Percentiles rank a stretch among this genome's conserved stretches.
Conservation (phyloP, 371 early-diverging fungal species). For the Syncephalastrum racemosum region DNA sequence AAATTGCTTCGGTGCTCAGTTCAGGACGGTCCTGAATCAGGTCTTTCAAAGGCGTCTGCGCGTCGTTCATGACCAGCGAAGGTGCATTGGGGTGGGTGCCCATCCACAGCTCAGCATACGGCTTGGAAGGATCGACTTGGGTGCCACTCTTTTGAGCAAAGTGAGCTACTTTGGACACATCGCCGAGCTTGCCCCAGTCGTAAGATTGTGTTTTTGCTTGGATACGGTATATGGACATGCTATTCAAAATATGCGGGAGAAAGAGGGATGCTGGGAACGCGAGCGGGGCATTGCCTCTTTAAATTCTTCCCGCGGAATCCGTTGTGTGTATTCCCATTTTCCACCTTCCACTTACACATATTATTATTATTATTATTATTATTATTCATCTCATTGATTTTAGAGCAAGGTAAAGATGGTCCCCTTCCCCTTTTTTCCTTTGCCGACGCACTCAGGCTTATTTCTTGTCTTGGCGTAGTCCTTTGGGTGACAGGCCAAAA, state of each 20-base stretch:
- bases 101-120: conserved; percentile 99
- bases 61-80: conserved; percentile 49
- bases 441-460: no score
- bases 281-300: no score
- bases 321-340: no score
- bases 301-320: no score
- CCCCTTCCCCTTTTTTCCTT: no score
- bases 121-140: conserved; percentile 58
- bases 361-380: no score
- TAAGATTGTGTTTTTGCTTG: conserved; percentile 77
- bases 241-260: conserved; percentile 3
- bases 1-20: conserved; percentile 52
- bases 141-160: conserved; percentile 66
- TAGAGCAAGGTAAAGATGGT: no score
- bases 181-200: conserved; percentile 96
- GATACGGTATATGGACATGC: conserved; percentile 50
- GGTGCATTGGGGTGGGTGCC: conserved; percentile 96
- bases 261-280: background rate
- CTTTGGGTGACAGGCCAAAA: no score
- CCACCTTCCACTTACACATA: no score
- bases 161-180: conserved; percentile 79
- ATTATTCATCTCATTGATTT: no score
- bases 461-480: no score
- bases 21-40: conserved; percentile 47
- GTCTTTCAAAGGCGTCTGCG: conserved; percentile 53